phyloP scores from a whole-genome alignment of 768 basidiomycete species.

The Coprinopsis sp. region DNA sequence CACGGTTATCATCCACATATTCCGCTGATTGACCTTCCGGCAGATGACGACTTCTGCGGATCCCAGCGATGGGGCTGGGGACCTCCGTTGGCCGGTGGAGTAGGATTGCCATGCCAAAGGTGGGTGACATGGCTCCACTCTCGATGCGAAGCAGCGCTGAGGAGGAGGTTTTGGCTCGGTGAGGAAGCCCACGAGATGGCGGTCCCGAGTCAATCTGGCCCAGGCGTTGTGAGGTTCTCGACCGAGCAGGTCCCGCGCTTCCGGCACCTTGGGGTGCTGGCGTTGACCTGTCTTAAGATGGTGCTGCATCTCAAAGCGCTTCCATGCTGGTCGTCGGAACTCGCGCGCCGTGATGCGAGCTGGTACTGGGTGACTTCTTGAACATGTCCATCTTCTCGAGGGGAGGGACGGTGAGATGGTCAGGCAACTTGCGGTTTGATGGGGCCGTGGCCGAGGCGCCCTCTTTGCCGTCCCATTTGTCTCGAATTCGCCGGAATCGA shows the following conservation, averaged over 20 bases:
- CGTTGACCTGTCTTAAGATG: slow-evolving; percentile 59
- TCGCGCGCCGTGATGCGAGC: slow-evolving; percentile 30
- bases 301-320: slow-evolving; percentile 32
- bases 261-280: slow-evolving; percentile 30
- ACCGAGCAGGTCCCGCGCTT: slow-evolving; percentile 41
- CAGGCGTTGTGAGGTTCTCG: slow-evolving; percentile 19
- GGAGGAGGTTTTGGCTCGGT: slow-evolving; percentile 44
- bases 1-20: slow-evolving; percentile 17
- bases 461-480: slow-evolving; percentile 45
- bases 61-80: slow-evolving; percentile 57
- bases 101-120: slow-evolving; percentile 52
- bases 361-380: slow-evolving; percentile 53
- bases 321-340: slow-evolving; percentile 45
- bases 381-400: slow-evolving; percentile 63
- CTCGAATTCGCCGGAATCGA: slow-evolving; percentile 40
- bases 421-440: slow-evolving; percentile 7
- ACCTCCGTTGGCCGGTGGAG: slow-evolving; percentile 51
- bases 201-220: slow-evolving; percentile 29
- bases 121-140: slow-evolving; percentile 46
- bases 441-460: slow-evolving; percentile 10
- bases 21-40: slow-evolving; percentile 30
- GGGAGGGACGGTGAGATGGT: slow-evolving; percentile 31
- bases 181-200: slow-evolving; percentile 54
- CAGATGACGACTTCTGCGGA: slow-evolving; percentile 56
- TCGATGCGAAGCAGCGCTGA: slow-evolving; percentile 39